Conservation (phyloP, 805 yeast species). For the Aciculoconidium aculeatum region DNA sequence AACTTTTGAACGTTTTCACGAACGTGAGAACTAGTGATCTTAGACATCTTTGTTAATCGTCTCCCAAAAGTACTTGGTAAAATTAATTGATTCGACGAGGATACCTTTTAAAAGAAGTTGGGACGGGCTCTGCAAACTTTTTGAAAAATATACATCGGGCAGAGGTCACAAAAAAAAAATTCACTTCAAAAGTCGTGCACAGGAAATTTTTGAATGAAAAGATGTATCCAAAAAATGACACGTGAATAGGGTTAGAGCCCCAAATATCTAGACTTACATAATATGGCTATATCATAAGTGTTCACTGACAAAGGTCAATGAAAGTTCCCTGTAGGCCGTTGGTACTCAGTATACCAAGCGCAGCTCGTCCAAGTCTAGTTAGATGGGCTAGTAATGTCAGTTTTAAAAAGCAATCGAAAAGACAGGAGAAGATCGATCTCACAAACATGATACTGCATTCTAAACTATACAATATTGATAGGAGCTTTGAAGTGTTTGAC, state of each 20-base stretch:
- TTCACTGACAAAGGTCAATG: too few species aligned
- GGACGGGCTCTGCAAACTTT: neutral
- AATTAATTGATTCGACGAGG: conserved; percentile 54
- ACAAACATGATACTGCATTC: conserved; percentile 19
- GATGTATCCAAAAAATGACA: too few species aligned
- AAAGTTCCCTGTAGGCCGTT: neutral
- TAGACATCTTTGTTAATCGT: conserved; percentile 67
- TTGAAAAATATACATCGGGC: conserved; percentile 1
- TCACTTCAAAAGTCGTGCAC: too few species aligned
- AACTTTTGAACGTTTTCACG: conserved; percentile 95
- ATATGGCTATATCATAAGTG: too few species aligned
- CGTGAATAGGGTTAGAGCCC: conserved; percentile 5
- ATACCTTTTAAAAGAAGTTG: conserved; percentile 22
- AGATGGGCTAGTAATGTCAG: neutral
- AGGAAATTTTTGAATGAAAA: too few species aligned
- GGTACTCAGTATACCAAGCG: neutral
- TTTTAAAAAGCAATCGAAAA: conserved; percentile 7
- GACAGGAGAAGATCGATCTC: conserved; percentile 21
- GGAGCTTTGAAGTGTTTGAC: conserved; percentile 22
- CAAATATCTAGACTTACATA: too few species aligned
- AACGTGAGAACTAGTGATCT: conserved; percentile 86
- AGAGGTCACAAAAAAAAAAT: neutral
- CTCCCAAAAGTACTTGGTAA: conserved; percentile 64
- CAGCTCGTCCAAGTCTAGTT: neutral
- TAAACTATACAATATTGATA: conserved; percentile 23